Percentiles rank a stretch among this genome's conserved stretches.
phyloP scores from a whole-genome alignment of 2,329 filamentous ascomycete species.

The Cytospora piceicola region DNA sequence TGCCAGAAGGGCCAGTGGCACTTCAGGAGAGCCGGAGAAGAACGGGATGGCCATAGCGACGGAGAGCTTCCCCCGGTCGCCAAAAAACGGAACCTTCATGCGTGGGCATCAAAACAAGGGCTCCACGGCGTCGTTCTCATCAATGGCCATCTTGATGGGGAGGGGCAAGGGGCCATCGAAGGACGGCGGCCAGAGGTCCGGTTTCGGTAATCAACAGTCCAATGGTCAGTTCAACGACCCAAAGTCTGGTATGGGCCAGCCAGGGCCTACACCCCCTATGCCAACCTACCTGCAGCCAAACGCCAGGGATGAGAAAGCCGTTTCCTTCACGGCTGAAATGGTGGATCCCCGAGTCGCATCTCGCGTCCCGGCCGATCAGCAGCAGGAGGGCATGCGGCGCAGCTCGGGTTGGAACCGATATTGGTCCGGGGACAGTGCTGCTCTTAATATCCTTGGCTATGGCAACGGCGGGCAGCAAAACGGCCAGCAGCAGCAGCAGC shows the following conservation, averaged over 20 bases:
- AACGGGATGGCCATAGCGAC: slow-evolving; percentile 53
- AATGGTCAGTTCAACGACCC: slow-evolving; percentile 67
- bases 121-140: slow-evolving; percentile 63
- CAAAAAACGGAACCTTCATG: slow-evolving; percentile 45
- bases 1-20: slow-evolving; percentile 47
- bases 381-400: slow-evolving; percentile 53
- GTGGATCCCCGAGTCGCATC: slow-evolving; percentile 44
- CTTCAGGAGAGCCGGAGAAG: slow-evolving; percentile 57
- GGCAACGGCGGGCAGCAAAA: slow-evolving; percentile 47
- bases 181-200: slow-evolving; percentile 16
- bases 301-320: slow-evolving; percentile 47
- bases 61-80: slow-evolving; percentile 43
- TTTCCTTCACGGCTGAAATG: slow-evolving; percentile 43
- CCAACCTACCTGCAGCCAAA: slow-evolving; percentile 28
- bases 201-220: slow-evolving; percentile 54
- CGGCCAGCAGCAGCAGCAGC: slow-evolving; percentile 33
- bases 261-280: slow-evolving; percentile 29
- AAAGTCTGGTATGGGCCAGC: slow-evolving; percentile 49
- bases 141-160: slow-evolving; percentile 69
- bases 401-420: slow-evolving; percentile 79
- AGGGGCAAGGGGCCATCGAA: slow-evolving; percentile 41
- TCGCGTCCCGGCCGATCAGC: slow-evolving; percentile 39
- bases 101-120: slow-evolving; percentile 56
- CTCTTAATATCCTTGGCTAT: slow-evolving; percentile 67
- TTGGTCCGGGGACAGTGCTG: slow-evolving; percentile 71